Percentiles rank a stretch among this genome's conserved stretches.
These are phyloP conservation scores for Aureobasidium subglaciale DNA, from an alignment of 2,329 filamentous ascomycete genomes.

Conservation along the genomic window DNA sequence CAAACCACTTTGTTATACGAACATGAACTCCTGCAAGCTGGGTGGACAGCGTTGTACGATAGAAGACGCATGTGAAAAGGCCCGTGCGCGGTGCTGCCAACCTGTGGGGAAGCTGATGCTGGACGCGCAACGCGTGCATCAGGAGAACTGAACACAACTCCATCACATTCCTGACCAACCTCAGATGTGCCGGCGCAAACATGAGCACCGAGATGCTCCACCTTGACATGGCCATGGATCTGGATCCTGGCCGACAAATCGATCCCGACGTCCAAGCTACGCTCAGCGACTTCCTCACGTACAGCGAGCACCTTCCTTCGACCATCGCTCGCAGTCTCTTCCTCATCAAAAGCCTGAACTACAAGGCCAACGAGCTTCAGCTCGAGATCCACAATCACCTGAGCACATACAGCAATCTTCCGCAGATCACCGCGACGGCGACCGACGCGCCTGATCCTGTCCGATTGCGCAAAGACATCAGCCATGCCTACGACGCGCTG, in stretches of 20 bases:
- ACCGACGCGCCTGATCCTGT: conserved; percentile 46
- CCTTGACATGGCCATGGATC: conserved; percentile 18
- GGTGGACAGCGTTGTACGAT: too few relatives aligned
- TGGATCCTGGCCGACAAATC: conserved; percentile 16
- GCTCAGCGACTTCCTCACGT: conserved; percentile 61
- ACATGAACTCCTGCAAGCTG: too few relatives aligned
- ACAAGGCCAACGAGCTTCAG: conserved; percentile 36
- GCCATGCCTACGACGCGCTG: conserved; percentile 44
- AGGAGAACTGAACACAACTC: neutral
- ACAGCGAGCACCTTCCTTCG: conserved; percentile 61
- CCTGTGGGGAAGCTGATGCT: neutral
- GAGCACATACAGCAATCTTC: conserved; percentile 43
- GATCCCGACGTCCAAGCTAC: conserved; percentile 60
- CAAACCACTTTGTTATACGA: too few relatives aligned
- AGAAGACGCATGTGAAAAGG: conserved; percentile 12
- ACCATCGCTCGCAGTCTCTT: conserved; percentile 57
- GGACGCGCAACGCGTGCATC: neutral
- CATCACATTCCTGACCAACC: neutral
- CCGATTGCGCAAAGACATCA: conserved; percentile 49
- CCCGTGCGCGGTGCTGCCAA: neutral
- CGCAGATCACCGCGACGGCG: conserved; percentile 38
- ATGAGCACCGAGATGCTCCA: conserved; percentile 17
- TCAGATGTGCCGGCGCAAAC: conserved; percentile 8
- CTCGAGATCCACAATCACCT: conserved; percentile 42
- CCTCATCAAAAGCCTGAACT: conserved; percentile 49